Evolutionary conservation across 306 rosid genomes (phyloP).

Genomic region (Cucurbita maxima): DNA sequence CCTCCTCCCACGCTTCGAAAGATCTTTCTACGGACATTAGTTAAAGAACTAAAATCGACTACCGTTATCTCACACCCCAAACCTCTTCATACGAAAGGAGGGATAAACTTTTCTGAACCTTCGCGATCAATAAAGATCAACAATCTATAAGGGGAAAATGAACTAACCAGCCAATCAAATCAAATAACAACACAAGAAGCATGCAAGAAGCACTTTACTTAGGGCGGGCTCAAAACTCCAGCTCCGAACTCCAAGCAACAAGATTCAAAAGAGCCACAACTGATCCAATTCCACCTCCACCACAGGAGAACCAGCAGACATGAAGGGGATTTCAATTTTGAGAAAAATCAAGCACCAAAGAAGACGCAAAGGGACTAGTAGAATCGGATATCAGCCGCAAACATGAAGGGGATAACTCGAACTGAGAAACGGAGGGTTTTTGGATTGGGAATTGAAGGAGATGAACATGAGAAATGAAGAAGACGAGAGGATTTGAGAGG

Average conservation of each 20-base stretch:
- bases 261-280: not conserved
- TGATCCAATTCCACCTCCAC: too few species aligned
- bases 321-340: too few species aligned
- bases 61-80: not conserved
- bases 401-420: not conserved
- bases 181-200: not conserved
- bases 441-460: not conserved
- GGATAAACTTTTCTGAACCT: too few species aligned
- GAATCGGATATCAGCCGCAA: not conserved
- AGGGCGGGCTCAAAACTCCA: not conserved
- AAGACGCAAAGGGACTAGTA: not conserved
- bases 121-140: too few species aligned
- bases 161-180: not conserved
- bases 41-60: not conserved
- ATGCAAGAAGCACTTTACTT: not conserved
- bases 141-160: too few species aligned
- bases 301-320: not conserved
- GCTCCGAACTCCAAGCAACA: not conserved
- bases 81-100: constrained; percentile 13
- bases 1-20: constrained; percentile 96
- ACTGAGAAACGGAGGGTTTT: too few species aligned
- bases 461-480: not conserved
- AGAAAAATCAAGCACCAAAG: too few species aligned
- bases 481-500: not conserved
- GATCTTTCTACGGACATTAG: constrained; percentile 79